Evolutionary conservation across 2,329 filamentous ascomycete species (phyloP).

Genomic region (Clarireedia sp.): DNA sequence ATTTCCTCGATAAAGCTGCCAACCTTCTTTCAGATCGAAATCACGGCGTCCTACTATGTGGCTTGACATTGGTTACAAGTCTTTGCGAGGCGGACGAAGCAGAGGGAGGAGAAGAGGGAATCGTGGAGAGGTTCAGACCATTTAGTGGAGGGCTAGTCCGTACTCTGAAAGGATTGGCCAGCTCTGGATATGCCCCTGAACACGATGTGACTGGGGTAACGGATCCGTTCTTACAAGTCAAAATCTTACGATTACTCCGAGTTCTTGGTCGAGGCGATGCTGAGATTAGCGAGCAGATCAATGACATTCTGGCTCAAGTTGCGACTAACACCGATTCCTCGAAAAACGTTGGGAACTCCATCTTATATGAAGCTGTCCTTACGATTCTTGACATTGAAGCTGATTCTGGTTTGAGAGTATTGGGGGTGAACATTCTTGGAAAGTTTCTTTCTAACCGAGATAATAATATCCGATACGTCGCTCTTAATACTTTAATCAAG

Average conservation of each 20-base stretch:
- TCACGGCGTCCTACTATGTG: conserved; percentile 89
- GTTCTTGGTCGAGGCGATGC: conserved; percentile 81
- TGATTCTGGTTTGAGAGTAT: conserved; percentile 84
- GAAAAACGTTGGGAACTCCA: conserved; percentile 98
- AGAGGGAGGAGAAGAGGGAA: conserved; percentile 80
- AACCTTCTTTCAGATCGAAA: conserved; percentile 85
- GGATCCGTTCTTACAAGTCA: conserved; percentile 95
- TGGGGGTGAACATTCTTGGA: conserved; percentile 96
- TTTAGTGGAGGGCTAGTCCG: conserved; percentile 80
- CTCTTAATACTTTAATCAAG: conserved; percentile 93
- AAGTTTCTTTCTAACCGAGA: conserved; percentile 98
- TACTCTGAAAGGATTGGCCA: conserved; percentile 84
- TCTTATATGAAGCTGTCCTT: conserved; percentile 91
- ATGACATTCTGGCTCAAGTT: conserved; percentile 94
- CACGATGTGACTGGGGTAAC: conserved; percentile 98
- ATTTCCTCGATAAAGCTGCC: conserved; percentile 92
- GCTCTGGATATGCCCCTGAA: conserved; percentile 93
- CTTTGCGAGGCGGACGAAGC: conserved; percentile 92
- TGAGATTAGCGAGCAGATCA: conserved; percentile 91
- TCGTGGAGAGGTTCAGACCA: conserved; percentile 84
- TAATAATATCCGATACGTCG: conserved; percentile 98
- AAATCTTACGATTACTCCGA: conserved; percentile 79
- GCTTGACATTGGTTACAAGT: conserved; percentile 81
- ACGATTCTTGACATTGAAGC: conserved; percentile 98
- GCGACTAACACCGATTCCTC: conserved; percentile 96